phyloP scores from a whole-genome alignment of 768 basidiomycete species.

The Boletus fagicola region DNA sequence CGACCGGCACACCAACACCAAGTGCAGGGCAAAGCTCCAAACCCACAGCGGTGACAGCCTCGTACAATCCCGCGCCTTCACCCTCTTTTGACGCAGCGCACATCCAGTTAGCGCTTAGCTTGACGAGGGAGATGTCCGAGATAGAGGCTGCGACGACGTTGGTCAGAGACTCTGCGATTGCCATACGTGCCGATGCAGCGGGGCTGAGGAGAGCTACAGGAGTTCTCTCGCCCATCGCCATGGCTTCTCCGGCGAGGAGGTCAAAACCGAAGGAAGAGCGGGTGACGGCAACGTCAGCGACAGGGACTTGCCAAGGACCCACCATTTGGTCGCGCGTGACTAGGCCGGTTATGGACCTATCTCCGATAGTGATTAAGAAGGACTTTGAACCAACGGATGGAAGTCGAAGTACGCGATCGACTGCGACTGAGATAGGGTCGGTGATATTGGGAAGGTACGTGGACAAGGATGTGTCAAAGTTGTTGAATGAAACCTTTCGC shows the following conservation, averaged over 20 bases:
- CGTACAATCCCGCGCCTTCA: conserved; percentile 87
- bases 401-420: conserved; percentile 80
- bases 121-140: conserved; percentile 67
- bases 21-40: conserved; percentile 91
- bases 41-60: conserved; percentile 86
- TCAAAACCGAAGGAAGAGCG: conserved; percentile 93
- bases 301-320: conserved; percentile 97
- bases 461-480: conserved; percentile 72
- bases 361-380: conserved; percentile 98
- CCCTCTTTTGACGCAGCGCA: conserved; percentile 86
- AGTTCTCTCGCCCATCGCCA: conserved; percentile 98
- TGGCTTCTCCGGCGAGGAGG: conserved; percentile 82
- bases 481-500: conserved; percentile 36
- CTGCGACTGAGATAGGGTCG: conserved; percentile 59
- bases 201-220: conserved; percentile 86
- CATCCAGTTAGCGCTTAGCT: conserved; percentile 99
- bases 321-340: conserved; percentile 99
- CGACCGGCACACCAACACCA: conserved; percentile 94
- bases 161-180: conserved; percentile 89
- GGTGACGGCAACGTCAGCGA: conserved; percentile 96
- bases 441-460: conserved; percentile 56
- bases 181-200: conserved; percentile 93
- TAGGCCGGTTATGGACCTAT: conserved; percentile 90
- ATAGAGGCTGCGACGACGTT: conserved; percentile 85
- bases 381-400: conserved; percentile 94